Evolutionary conservation across 768 basidiomycete genomes (phyloP), one percentile per base, ranked within the genome.

Genomic region (Rhodocollybia butyracea): DNA sequence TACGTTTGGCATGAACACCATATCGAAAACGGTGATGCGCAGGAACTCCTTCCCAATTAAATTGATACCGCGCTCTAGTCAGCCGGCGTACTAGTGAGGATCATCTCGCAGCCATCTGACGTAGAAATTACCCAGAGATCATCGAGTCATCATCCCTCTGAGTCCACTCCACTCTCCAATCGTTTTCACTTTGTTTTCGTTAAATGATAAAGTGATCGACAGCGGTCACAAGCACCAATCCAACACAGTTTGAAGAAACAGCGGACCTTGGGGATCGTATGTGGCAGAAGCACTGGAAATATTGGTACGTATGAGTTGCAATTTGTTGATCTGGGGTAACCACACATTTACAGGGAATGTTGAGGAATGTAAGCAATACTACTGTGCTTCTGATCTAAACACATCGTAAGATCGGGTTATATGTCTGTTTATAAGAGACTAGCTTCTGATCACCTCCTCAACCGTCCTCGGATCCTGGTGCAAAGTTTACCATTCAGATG

Each of bases 191-290:
- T n/a, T n/a, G n/a, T n/a, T n/a, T n/a, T n/a, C n/a, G n/a, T n/a
- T n/a, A n/a, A n/a, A n/a, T n/a, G n/a, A n/a, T n/a, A n/a, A n/a
- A n/a, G n/a, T n/a, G n/a, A n/a, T n/a, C n/a, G n/a, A n/a, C n/a
- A n/a, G n/a, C n/a, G n/a, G n/a, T n/a, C n/a, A 21, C 43, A 73
- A 70, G 70, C n/a, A n/a, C n/a, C n/a, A n/a, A n/a, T 73, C 7
- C 62, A 67, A 34, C 72, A 73, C 39, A 64, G 61, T 31, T 47
- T 73, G 43, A 61, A 63, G 24, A 59, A 61, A 4, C 72, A 73
- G 1, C 1, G 4, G 71, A 73, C 31, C 56, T 39, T 24, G 64
- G 66, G 2, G 58, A 58, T 10, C 61, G 66, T 62, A 57, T 0
- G 61, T 63, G 56, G 34, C 17, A 24, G 13, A 38, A 30, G 3